A percentile compares a stretch with the other conserved stretches of the same genome.
Evolutionary conservation across 75 land plant genomes (phyloP).

Genomic region (Chamaecyparis obtusa): DNA sequence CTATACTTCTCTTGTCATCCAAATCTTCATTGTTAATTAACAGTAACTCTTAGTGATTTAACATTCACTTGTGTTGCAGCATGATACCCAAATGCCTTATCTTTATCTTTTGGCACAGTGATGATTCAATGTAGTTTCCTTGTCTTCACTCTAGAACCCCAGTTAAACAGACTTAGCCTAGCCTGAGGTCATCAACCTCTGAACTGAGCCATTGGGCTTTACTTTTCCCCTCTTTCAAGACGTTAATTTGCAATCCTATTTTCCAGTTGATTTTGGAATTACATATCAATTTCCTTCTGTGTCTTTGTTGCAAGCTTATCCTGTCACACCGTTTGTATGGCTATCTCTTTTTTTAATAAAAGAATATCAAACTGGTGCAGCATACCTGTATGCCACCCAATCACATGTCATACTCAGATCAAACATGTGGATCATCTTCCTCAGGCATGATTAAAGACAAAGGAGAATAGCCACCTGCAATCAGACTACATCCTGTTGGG

Average conservation of each 20-base stretch:
- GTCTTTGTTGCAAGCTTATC: neutral
- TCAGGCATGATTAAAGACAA: neutral
- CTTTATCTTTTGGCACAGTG: neutral
- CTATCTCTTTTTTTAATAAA: neutral
- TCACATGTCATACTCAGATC: neutral
- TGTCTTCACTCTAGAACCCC: neutral
- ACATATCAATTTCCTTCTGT: neutral
- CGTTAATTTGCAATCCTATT: neutral
- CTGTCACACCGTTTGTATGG: neutral
- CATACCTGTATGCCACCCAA: neutral
- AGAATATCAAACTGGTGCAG: neutral
- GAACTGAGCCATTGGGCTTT: neutral
- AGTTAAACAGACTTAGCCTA: neutral
- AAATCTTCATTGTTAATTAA: neutral
- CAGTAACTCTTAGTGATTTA: neutral
- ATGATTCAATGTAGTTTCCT: neutral
- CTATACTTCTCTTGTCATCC: too few relatives aligned
- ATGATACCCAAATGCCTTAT: neutral
- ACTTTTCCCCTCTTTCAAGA: neutral
- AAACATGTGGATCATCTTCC: neutral
- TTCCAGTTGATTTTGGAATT: neutral
- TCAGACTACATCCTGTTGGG: neutral
- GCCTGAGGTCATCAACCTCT: neutral
- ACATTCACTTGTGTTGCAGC: neutral
- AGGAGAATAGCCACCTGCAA: neutral